Conservation (phyloP, 2,329 filamentous ascomycete genomes). For the Nigrograna mackinnonii region DNA sequence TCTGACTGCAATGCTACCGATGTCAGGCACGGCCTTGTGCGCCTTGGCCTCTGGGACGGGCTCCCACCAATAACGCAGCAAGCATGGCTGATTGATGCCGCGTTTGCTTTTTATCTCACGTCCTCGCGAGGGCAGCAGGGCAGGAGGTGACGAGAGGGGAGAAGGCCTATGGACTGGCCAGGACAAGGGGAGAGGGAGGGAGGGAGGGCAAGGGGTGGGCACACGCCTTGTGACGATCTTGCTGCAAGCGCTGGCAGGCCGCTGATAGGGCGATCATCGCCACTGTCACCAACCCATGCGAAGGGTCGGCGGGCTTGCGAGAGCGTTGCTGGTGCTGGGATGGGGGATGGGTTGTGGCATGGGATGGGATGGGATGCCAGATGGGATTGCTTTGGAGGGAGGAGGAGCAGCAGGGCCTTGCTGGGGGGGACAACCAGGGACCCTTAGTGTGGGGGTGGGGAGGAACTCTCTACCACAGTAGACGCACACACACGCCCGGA, state of each 20-base stretch:
- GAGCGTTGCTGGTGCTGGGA: slow-evolving; percentile 35
- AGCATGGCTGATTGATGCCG: slow-evolving; percentile 22
- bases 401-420: too few relatives aligned
- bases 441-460: slow-evolving; percentile 43
- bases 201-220: slow-evolving; percentile 26
- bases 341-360: too few relatives aligned
- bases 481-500: neutral
- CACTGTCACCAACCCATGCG: slow-evolving; percentile 29
- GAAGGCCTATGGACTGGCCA: too few relatives aligned
- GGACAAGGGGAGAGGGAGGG: slow-evolving; percentile 22
- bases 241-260: slow-evolving; percentile 21
- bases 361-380: too few relatives aligned
- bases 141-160: slow-evolving; percentile 25
- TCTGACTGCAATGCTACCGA: slow-evolving; percentile 30
- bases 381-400: too few relatives aligned
- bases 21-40: slow-evolving; percentile 39
- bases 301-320: slow-evolving; percentile 33
- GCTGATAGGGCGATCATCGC: slow-evolving; percentile 36
- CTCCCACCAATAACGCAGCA: slow-evolving; percentile 25
- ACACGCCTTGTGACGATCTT: slow-evolving; percentile 40
- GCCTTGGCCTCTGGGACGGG: slow-evolving; percentile 18
- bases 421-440: slow-evolving; percentile 25
- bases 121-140: slow-evolving; percentile 18
- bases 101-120: slow-evolving; percentile 35
- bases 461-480: neutral